Percentiles rank a stretch among this genome's conserved stretches.
These are phyloP conservation scores for Solanum aculeatissimum DNA, from an alignment of 305 asterid genomes.

Conservation along the genomic window DNA sequence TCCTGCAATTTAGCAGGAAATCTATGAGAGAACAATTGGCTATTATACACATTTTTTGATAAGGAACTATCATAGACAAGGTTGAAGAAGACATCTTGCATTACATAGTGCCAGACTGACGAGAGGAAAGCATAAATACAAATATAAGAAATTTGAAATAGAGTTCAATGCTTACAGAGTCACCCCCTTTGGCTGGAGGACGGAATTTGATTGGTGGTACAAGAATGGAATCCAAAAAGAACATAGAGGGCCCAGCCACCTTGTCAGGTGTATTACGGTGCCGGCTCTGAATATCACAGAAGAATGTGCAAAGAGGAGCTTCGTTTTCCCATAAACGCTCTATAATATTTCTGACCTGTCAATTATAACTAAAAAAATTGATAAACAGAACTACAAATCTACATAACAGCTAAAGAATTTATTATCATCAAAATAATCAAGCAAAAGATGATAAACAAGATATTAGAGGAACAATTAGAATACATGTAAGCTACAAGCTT, in stretches of 20 bases:
- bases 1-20: not conserved
- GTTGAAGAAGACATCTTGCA: not conserved
- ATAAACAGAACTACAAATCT: not conserved
- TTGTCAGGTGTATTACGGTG: constrained; percentile 23
- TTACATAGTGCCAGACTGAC: not conserved
- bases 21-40: not conserved
- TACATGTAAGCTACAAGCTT: not conserved
- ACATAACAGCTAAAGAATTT: not conserved
- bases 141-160: not conserved
- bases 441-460: not conserved
- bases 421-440: not conserved
- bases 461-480: not conserved
- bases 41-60: not conserved
- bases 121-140: not conserved
- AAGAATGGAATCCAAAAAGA: constrained; percentile 60
- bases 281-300: constrained; percentile 60
- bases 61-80: not conserved
- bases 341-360: constrained; percentile 61
- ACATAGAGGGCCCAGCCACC: constrained; percentile 45
- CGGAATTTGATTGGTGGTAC: constrained; percentile 88
- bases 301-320: constrained; percentile 56
- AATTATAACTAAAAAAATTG: constrained; percentile 12
- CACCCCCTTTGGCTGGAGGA: constrained; percentile 77
- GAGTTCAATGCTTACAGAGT: constrained; percentile 50
- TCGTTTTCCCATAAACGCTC: constrained; percentile 83